phyloP scores from a whole-genome alignment of 192 early-diverging fungal genomes.

The Podila minutissima region DNA sequence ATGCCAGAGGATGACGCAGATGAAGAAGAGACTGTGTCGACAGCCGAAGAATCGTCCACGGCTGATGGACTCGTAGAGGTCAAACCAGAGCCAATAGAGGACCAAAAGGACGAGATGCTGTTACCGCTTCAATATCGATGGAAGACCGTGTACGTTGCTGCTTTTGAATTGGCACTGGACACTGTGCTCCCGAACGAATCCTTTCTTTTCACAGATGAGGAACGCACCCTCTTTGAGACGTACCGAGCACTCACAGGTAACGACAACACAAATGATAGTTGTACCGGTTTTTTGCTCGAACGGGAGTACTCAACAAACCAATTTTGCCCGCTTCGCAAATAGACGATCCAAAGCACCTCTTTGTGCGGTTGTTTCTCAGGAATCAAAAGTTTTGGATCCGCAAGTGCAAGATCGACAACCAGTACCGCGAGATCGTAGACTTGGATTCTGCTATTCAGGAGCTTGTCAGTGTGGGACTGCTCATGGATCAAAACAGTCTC shows the following conservation, averaged over 20 bases:
- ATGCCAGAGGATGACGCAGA: neutral
- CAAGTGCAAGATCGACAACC: slow-evolving; percentile 30
- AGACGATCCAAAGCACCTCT: slow-evolving; percentile 55
- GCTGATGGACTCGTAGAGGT: neutral
- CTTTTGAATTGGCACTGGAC: slow-evolving; percentile 49
- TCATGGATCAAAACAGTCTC: slow-evolving; percentile 30
- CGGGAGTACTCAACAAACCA: neutral
- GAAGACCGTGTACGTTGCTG: slow-evolving; percentile 57
- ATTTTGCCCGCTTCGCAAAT: neutral
- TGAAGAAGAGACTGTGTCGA: neutral
- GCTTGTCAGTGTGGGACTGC: slow-evolving; percentile 15
- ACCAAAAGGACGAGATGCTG: slow-evolving; percentile 1
- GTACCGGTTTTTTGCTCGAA: neutral
- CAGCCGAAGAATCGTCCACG: neutral
- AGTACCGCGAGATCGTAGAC: slow-evolving; percentile 36
- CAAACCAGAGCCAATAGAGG: slow-evolving; percentile 7
- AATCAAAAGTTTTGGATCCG: slow-evolving; percentile 53
- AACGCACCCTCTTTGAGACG: slow-evolving; percentile 41
- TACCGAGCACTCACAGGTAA: slow-evolving; percentile 45
- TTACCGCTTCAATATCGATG: slow-evolving; percentile 22
- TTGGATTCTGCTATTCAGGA: slow-evolving; percentile 26
- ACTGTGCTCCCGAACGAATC: slow-evolving; percentile 54
- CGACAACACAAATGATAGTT: neutral
- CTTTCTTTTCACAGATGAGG: slow-evolving; percentile 54
- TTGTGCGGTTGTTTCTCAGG: slow-evolving; percentile 53